Conservation (phyloP, 768 basidiomycete genomes). For the Chiua virens region DNA sequence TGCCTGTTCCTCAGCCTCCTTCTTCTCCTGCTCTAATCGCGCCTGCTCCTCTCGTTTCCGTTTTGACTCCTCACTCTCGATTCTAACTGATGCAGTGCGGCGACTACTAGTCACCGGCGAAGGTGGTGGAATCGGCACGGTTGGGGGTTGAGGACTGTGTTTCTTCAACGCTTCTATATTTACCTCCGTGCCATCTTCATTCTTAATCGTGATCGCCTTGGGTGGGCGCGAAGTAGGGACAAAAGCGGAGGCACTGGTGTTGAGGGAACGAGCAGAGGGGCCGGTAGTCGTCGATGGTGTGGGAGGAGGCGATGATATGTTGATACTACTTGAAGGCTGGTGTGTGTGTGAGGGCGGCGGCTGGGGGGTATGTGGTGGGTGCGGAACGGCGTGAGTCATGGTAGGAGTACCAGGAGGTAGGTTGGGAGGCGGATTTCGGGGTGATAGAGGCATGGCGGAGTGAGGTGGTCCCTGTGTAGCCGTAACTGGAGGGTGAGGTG, state of each 20-base stretch:
- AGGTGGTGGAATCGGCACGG: conserved; percentile 40
- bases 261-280: conserved; percentile 47
- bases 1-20: conserved; percentile 37
- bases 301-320: conserved; percentile 59
- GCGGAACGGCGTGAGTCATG: conserved; percentile 55
- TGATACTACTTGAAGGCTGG: conserved; percentile 46
- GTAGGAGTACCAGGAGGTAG: conserved; percentile 73
- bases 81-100: conserved; percentile 45
- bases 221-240: conserved; percentile 50
- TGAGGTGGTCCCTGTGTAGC: conserved; percentile 45
- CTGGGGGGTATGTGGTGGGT: conserved; percentile 45
- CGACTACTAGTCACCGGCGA: conserved; percentile 28
- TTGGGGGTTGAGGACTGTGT: conserved; percentile 40
- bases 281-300: conserved; percentile 57
- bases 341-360: conserved; percentile 44
- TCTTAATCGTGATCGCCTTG: conserved; percentile 58
- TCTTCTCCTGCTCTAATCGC: conserved; percentile 39
- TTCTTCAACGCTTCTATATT: conserved; percentile 56
- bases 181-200: conserved; percentile 63
- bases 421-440: conserved; percentile 54
- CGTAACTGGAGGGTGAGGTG: conserved; percentile 37
- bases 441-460: conserved; percentile 63
- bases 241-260: conserved; percentile 64
- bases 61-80: conserved; percentile 64
- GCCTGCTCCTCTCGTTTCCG: conserved; percentile 47